These are phyloP conservation scores for Lentinus brumalis DNA, from an alignment of 768 basidiomycete species.

Conservation along the genomic window DNA sequence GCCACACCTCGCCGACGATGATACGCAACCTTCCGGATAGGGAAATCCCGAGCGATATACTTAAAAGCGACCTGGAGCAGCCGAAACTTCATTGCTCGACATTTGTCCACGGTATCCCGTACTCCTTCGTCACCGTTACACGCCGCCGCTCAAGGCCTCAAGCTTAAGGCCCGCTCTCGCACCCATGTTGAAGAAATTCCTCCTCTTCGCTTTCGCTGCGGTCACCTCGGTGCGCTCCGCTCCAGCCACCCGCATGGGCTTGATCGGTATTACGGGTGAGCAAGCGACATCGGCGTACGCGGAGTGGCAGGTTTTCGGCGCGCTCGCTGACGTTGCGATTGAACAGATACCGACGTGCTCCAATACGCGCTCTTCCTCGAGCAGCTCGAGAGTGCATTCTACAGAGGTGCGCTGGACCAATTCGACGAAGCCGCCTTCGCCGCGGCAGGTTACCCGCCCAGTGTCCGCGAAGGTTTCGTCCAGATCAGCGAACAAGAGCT, in stretches of 20 bases:
- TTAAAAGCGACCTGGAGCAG: no score
- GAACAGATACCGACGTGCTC: constrained; percentile 34
- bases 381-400: constrained; percentile 50
- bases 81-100: no score
- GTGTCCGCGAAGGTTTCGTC: constrained; percentile 50
- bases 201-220: constrained; percentile 13
- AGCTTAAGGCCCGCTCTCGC: no score
- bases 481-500: constrained; percentile 59
- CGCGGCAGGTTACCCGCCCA: constrained; percentile 48
- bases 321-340: background rate
- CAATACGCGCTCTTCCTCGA: constrained; percentile 53
- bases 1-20: no score
- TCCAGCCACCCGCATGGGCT: background rate
- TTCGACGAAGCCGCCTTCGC: constrained; percentile 49
- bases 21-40: no score
- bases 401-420: constrained; percentile 43
- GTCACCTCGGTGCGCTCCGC: constrained; percentile 19
- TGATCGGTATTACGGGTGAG: background rate
- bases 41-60: no score
- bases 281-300: no score
- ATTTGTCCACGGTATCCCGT: no score
- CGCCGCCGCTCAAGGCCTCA: no score
- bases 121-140: no score
- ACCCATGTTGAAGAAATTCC: constrained; percentile 8
- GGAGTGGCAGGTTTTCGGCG: no score